These are phyloP conservation scores for Globisporangium solare DNA, from an alignment of 352 stramenopile species.

Conservation along the genomic window DNA sequence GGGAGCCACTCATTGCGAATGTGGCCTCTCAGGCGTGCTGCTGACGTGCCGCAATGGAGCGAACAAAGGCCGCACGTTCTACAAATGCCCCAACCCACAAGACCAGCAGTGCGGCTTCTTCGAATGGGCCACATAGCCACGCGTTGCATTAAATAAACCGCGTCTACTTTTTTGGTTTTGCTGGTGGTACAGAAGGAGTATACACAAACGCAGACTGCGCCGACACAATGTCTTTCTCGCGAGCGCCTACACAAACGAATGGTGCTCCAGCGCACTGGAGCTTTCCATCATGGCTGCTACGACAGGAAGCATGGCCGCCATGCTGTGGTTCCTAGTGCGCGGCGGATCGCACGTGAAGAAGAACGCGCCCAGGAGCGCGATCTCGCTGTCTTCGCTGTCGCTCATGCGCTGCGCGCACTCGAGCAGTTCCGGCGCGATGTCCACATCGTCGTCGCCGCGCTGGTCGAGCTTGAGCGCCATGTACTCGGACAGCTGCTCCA, in stretches of 20 bases:
- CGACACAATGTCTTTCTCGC: not conserved
- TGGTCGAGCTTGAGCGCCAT: conserved; percentile 42
- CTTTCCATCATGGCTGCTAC: conserved; percentile 58
- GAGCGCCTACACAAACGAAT: not conserved
- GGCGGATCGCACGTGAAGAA: conserved; percentile 47
- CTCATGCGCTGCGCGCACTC: conserved; percentile 42
- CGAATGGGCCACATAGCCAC: conserved; percentile 70
- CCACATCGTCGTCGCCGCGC: conserved; percentile 19
- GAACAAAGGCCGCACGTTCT: conserved; percentile 93
- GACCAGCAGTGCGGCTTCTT: conserved; percentile 91
- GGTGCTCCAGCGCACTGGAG: conserved; percentile 25
- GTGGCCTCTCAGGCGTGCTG: conserved; percentile 32
- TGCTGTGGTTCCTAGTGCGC: conserved; percentile 15
- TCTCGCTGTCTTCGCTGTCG: conserved; percentile 42
- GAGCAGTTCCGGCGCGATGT: conserved; percentile 49
- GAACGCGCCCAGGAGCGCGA: conserved; percentile 54
- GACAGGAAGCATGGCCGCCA: conserved; percentile 44
- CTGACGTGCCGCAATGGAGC: conserved; percentile 61
- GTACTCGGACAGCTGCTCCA: conserved; percentile 63
- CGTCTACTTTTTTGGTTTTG: not conserved
- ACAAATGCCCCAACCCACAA: conserved; percentile 81
- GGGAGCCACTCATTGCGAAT: conserved; percentile 32
- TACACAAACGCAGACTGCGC: not conserved
- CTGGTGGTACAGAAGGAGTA: not conserved
- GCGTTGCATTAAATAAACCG: conserved; percentile 9